Evolutionary conservation across 148 eudicot genomes (phyloP), one percentile per base, ranked within the genome.

Genomic region (Cornus florida): DNA sequence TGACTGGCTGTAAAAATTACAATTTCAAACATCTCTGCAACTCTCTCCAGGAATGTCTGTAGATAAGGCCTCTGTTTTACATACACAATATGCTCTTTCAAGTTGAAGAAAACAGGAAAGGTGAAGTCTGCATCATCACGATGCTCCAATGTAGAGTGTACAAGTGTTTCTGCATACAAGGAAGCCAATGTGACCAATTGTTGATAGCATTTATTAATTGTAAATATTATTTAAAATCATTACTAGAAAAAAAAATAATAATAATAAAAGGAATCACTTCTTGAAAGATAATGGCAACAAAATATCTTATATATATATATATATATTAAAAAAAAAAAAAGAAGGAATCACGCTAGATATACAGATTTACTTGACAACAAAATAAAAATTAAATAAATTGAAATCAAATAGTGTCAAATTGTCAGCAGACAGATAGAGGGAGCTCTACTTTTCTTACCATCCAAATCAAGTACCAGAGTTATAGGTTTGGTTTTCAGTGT

Each of bases 1-100:
- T 92, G 97, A 85, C 99, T 96, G 82, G 99, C 99, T 53, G 99
- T 96, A 84, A 96, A 96, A 68, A 96, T 83, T 79, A 96, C 87
- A 75, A 94, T 76, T 78, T 96, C 91, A 90, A 96, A 96, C 97
- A 96, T 90, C 77, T 94, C 93, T 28, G 98, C 91, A 43, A 96
- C 97, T 83, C 82, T 92, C 85, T 89, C 89, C 77, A 96, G 81
- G 81, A 96, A 96, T 74, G 85, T 77, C 28, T 82, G 89, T 57
- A 96, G 98, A 74, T 92, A 86, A 69, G 99, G 99, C 87, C 99
- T 91, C 83, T 88, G 83, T 83, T 86, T 96, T 57, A 96, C 98
- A 83, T 94, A 94, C 11, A 96, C 95, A 69, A 77, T 90, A 75
- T 92, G 91, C 76, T 92, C 98, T 82, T 90, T 92, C 93, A 87